These are phyloP conservation scores for Coniochaeta sp. DNA, from an alignment of 2,329 filamentous ascomycete species.

Conservation along the genomic window DNA sequence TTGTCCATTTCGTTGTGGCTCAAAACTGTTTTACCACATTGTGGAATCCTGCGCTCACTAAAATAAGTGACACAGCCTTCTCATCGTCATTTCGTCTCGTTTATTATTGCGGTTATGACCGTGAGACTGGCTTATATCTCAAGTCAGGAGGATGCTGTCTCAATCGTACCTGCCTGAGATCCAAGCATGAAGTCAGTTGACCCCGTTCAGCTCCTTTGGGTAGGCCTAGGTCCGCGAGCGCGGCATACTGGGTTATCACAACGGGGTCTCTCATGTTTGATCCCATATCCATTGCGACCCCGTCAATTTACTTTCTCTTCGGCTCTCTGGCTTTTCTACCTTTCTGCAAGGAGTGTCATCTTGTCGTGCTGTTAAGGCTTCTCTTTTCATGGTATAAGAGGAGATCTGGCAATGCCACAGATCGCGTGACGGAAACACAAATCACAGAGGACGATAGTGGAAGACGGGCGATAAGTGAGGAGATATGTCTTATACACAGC, in stretches of 20 bases:
- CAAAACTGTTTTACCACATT: not conserved
- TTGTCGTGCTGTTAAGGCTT: no score
- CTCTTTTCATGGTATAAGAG: not conserved
- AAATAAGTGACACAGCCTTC: not conserved
- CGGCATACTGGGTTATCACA: no score
- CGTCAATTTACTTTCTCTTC: no score
- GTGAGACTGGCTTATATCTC: not conserved
- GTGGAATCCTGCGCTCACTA: not conserved
- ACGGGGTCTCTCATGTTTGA: no score
- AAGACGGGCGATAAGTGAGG: no score
- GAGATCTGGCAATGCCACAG: not conserved
- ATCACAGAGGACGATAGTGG: no score
- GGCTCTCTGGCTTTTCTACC: no score
- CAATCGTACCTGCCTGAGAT: not conserved
- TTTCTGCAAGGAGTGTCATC: no score
- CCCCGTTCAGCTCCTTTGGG: not conserved
- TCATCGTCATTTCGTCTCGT: not conserved
- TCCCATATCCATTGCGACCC: no score
- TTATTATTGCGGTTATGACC: not conserved
- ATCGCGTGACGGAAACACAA: no score
- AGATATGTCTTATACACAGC: no score
- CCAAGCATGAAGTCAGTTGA: not conserved
- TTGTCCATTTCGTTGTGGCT: not conserved
- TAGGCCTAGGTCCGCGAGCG: no score
- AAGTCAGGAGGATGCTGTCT: not conserved